Base-by-base conservation (phyloP, 768 basidiomycete species). In the Candolleomyces aberdarensis region DNA sequence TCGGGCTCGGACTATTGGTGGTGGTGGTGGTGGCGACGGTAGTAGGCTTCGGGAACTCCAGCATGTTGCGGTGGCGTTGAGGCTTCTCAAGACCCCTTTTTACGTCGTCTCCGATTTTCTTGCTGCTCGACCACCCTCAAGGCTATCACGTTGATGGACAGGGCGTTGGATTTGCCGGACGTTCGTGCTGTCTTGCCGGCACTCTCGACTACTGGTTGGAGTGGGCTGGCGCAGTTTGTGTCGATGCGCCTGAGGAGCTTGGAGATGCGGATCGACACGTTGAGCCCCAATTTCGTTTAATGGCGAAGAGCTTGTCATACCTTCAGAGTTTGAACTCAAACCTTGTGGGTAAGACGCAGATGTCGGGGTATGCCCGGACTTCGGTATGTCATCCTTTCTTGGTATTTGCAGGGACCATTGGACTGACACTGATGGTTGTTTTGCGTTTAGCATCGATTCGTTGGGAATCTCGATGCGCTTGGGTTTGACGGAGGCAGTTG, bases 51-150 rank as follows among this genome's bases (percentile, higher is more conserved):
- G 10, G n/a, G 62, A 64, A 20, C 75, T 82, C 32, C 63, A 70
- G 31, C 59, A 64, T 6, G 62, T 80, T 22, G 69, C 71, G 4
- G 50, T 80, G 20, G 75, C 77, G 1, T 63, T 82, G 11, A 70
- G 80, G 11, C 80, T 79, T 1, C 67, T 82, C 3, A 72, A 65
- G 54, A 70, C 75, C 13, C 73, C 70, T 63, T 60, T 69, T 64
- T 60, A 66, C 57, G 19, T 67, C 62, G 54, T 80, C 32, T 43
- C 65, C 17, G 48, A 48, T 2, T 78, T 78, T 65, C 66, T 82
- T 3, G 54, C 62, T 22, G 57, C 58, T 59, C 69, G 10, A 58
- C 63, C 40, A 72, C 69, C 8, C 70, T 77, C 44, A 63, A 69
- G 26, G 70, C 70, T 5, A 65, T 82, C 26, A 70, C 66, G 40